Base-by-base conservation (phyloP, 192 early-diverging fungal genomes). In the Geosiphon pyriformis region DNA sequence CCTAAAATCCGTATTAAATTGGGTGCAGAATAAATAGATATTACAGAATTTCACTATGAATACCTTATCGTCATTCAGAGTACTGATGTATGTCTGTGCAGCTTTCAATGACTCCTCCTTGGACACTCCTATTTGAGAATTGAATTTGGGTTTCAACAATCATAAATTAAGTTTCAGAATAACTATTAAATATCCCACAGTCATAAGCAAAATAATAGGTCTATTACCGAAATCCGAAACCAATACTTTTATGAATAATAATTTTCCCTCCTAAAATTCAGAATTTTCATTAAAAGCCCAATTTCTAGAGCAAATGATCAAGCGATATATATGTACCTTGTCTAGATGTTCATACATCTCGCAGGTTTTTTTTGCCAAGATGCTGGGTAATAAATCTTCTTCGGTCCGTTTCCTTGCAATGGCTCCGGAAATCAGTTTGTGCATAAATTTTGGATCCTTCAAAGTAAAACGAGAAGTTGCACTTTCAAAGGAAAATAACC, bases 341-440 rank as follows among this genome's bases (percentile, higher is more conserved):
- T 83, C 81, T 26, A 87, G 63, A 15, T 73, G 59, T 57, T 79
- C 68, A 69, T 85, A 89, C 20, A 84, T 56, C 51, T 83, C 80
- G 56, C 84, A 86, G 53, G 78, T 80, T 30, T 69, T 79, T 61
- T 85, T 82, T 10, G 81, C 76, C 17, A 77, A 64, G 30, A 70
- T 77, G 50, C 77, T 85, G 32, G 68, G 78, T 64, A 68, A 72
- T 67, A 70, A 80, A 73, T 72, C 84, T 42, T 67, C 82, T 72
- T 77, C 77, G 33, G 50, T 77, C 27, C 70, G 77, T 69, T 82
- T 74, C 69, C 78, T 77, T 1, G 78, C 72, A 18, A 81, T 80
- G 17, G 74, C 74, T 0, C 69, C 69, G 3, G 68, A 26, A 3
- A 80, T 31, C 20, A 80, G 47, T 46, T 75, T 75, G 1, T 70